Evolutionary conservation across 345 rosid genomes (phyloP), one percentile per base, ranked within the genome.

Genomic region (Arabidopsis suecica): DNA sequence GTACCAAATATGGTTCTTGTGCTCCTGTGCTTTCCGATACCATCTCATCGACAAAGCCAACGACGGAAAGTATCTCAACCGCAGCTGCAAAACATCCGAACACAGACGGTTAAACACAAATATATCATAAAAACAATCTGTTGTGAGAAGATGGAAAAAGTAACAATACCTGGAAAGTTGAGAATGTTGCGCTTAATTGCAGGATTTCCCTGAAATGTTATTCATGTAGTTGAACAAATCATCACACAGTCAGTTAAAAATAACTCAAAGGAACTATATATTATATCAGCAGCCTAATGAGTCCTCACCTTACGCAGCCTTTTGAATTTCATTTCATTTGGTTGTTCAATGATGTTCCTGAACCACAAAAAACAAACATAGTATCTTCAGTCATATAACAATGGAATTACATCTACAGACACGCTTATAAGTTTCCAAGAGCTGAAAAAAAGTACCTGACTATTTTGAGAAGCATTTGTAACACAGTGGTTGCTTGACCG

Each of bases 291-390:
- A 14, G 20, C 16, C 42, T 44, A 53, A 11, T 13, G 40, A 64
- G n/a, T 73, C 28, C 55, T 42, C 72, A 92, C 98, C 99, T 87
- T 95, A 50, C 97, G 86, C 36, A 92, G 87, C 80, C 84, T 89
- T 75, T 75, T 92, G 75, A 82, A 90, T 75, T 90, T 95, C 69
- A 74, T 69, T 71, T 95, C 90, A 61, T 82, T 60, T 7, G 99
- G 97, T 79, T 90, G 90, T 63, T 89, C 90, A 49, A 89, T 91
- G 72, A 84, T 86, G 69, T 95, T 95, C 84, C 98, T 92, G 83
- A 45, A 64, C 76, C 33, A 80, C 22, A 28, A 62, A 53, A 38
- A 59, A 18, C 54, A 64, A 63, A 5, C 13, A 60, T 75, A 1
- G 3, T 12, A 58, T 59, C 73, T 13, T 57, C 55, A 70, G 14